Conservation (phyloP, 2,329 filamentous ascomycete genomes). For the Plectosphaerella plurivora region DNA sequence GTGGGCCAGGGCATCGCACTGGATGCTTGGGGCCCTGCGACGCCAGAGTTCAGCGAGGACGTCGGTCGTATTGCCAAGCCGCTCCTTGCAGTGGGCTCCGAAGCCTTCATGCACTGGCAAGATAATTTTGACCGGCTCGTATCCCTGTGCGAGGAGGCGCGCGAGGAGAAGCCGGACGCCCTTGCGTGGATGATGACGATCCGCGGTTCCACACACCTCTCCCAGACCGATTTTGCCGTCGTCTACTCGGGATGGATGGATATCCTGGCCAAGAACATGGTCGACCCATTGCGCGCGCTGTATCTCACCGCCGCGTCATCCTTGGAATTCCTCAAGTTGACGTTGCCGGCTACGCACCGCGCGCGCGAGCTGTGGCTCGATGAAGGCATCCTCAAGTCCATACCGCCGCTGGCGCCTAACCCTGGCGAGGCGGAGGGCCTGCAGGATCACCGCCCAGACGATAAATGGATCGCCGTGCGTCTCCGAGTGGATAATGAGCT, state of each 20-base stretch:
- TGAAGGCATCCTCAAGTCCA: conserved; percentile 44
- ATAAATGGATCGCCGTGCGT: conserved; percentile 54
- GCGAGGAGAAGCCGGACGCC: conserved; percentile 29
- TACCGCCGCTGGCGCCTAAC: conserved; percentile 15
- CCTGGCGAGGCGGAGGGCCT: conserved; percentile 35
- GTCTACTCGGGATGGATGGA: conserved; percentile 57
- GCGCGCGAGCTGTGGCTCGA: conserved; percentile 45
- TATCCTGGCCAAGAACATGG: conserved; percentile 56
- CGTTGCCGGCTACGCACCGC: conserved; percentile 41
- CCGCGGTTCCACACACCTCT: conserved; percentile 59
- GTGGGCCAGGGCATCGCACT: conserved; percentile 62
- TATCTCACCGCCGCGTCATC: conserved; percentile 59
- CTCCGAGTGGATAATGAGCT: conserved; percentile 57
- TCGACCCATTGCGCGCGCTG: conserved; percentile 58
- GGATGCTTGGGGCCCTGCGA: conserved; percentile 58
- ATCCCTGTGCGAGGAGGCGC: conserved; percentile 51
- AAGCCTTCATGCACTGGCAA: conserved; percentile 68
- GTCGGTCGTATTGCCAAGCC: conserved; percentile 44
- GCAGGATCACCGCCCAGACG: conserved; percentile 46
- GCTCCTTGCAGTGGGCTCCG: conserved; percentile 59
- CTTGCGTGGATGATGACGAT: conserved; percentile 48
- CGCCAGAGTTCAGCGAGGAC: conserved; percentile 36
- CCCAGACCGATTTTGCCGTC: conserved; percentile 62
- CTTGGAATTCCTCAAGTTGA: conserved; percentile 56
- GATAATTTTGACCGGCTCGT: conserved; percentile 56